These are phyloP conservation scores for Flueggea neowawraea DNA, from an alignment of 441 rosid species.

Conservation along the genomic window DNA sequence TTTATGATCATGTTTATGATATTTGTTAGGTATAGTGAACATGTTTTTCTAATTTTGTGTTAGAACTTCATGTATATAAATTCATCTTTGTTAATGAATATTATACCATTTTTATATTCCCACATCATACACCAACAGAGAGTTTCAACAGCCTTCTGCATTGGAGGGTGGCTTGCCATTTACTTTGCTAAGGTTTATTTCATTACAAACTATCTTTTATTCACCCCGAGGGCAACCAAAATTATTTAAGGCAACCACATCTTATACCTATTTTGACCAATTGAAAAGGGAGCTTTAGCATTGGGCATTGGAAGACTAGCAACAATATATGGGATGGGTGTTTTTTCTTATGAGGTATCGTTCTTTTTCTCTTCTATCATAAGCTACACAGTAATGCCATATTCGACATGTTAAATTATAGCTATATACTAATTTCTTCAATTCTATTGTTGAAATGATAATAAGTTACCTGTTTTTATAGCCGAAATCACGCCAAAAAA, in stretches of 20 bases:
- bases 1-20: too few relatives aligned
- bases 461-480: conserved; percentile 82
- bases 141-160: conserved; percentile 57
- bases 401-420: background rate
- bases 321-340: conserved; percentile 96
- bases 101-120: too few relatives aligned
- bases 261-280: conserved; percentile 17
- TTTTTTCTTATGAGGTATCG: conserved; percentile 83
- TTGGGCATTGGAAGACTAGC: conserved; percentile 85
- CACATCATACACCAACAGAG: too few relatives aligned
- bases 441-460: conserved; percentile 12
- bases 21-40: too few relatives aligned
- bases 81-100: too few relatives aligned
- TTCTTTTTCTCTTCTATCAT: conserved; percentile 5
- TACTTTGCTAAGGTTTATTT: conserved; percentile 77
- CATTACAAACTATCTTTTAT: background rate
- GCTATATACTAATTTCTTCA: background rate
- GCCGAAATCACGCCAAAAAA: conserved; percentile 93
- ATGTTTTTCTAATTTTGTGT: too few relatives aligned
- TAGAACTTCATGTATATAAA: too few relatives aligned
- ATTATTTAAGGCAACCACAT: conserved; percentile 6
- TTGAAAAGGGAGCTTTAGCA: conserved; percentile 55
- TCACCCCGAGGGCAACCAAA: conserved; percentile 8
- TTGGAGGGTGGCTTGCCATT: conserved; percentile 87
- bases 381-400: background rate